Percentiles rank a stretch among this genome's conserved stretches.
phyloP scores from a whole-genome alignment of 2,329 filamentous ascomycete genomes.

The Xylaria hypoxylon region DNA sequence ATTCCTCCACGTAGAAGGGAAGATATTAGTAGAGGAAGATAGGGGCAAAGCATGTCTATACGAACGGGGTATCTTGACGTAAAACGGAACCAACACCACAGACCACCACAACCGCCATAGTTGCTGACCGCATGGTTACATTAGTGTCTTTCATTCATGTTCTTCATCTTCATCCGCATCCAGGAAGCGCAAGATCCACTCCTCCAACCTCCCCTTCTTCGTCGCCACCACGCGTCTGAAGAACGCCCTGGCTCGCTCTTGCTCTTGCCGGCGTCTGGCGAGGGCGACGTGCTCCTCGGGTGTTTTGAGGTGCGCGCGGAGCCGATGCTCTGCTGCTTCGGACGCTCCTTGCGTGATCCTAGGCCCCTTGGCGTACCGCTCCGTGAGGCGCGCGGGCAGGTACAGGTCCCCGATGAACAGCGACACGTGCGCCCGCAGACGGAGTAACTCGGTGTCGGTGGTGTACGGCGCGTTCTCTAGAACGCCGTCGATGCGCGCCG shows the following conservation, averaged over 20 bases:
- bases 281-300: conserved; percentile 49
- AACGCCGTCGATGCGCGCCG: conserved; percentile 75
- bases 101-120: neutral
- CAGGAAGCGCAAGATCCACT: conserved; percentile 49
- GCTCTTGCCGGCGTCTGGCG: conserved; percentile 51
- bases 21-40: neutral
- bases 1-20: neutral
- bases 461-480: conserved; percentile 78
- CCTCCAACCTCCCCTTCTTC: conserved; percentile 51
- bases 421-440: conserved; percentile 78
- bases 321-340: conserved; percentile 35
- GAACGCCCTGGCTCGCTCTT: conserved; percentile 52
- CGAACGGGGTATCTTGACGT: conserved; percentile 29
- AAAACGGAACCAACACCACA: neutral
- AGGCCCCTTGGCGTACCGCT: neutral
- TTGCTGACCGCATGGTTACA: neutral
- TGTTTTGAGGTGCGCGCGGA: conserved; percentile 30
- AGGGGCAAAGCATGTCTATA: neutral
- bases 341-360: no score
- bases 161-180: conserved; percentile 48
- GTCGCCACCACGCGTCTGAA: conserved; percentile 55
- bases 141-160: conserved; percentile 37
- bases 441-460: conserved; percentile 73
- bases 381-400: conserved; percentile 55
- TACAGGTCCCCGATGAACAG: conserved; percentile 80